Evolutionary conservation across 345 rosid species (phyloP).

Genomic region (Turritis glabra): DNA sequence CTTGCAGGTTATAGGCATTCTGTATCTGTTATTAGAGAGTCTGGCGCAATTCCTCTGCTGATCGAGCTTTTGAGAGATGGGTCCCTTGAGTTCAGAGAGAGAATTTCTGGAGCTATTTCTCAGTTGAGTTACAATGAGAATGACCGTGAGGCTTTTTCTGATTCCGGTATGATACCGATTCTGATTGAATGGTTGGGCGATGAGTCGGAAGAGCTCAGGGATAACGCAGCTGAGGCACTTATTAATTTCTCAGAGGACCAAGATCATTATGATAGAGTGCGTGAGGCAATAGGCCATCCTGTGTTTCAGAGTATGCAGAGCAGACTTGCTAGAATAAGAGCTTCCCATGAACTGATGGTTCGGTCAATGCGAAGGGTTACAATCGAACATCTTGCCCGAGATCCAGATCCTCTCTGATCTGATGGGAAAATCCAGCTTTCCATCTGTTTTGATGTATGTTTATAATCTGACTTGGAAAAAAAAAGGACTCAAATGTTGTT

Average conservation of each 20-base stretch:
- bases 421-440: not conserved
- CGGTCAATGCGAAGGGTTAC: constrained; percentile 53
- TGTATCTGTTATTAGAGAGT: constrained; percentile 50
- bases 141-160: constrained; percentile 49
- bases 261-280: constrained; percentile 33
- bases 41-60: constrained; percentile 57
- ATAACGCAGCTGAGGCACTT: constrained; percentile 56
- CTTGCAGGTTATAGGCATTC: constrained; percentile 55
- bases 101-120: constrained; percentile 51
- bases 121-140: constrained; percentile 51
- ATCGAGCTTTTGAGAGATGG: constrained; percentile 50
- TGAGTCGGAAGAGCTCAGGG: constrained; percentile 53
- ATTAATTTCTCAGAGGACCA: constrained; percentile 53
- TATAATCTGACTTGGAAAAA: constrained; percentile 11
- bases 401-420: constrained; percentile 36
- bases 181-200: constrained; percentile 47
- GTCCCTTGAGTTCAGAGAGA: constrained; percentile 49
- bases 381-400: constrained; percentile 43
- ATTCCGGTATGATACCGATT: constrained; percentile 44
- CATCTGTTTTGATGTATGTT: constrained; percentile 24
- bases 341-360: constrained; percentile 46
- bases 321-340: constrained; percentile 43
- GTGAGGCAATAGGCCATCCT: constrained; percentile 43
- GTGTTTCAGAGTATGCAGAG: constrained; percentile 47
- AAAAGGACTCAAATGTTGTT: constrained; percentile 10